A percentile compares a stretch with the other conserved stretches of the same genome.
phyloP scores from a whole-genome alignment of 1,284 basidiomycete genomes.

The Austroboletus olivaceoglutinosus region DNA sequence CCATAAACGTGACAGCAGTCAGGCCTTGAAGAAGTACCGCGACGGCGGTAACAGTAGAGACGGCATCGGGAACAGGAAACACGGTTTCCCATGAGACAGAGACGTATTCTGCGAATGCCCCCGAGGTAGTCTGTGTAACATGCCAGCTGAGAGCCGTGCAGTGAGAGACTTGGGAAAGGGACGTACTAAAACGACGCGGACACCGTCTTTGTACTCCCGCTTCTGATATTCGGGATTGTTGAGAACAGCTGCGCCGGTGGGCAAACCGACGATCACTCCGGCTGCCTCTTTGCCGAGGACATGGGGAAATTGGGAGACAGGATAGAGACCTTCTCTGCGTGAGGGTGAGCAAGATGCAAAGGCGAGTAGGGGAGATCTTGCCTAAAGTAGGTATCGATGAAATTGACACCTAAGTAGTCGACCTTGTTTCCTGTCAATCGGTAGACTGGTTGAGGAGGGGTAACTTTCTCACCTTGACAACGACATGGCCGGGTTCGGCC shows the following conservation, averaged over 20 bases:
- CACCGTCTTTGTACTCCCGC: constrained; percentile 57
- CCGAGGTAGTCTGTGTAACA: constrained; percentile 47
- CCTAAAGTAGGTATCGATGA: constrained; percentile 83
- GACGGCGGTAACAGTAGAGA: constrained; percentile 68
- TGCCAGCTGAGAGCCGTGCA: not conserved
- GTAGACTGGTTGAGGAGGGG: not conserved
- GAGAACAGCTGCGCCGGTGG: constrained; percentile 55
- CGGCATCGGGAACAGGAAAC: constrained; percentile 56
- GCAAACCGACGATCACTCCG: constrained; percentile 73
- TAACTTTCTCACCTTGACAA: constrained; percentile 69
- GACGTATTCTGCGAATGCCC: constrained; percentile 75
- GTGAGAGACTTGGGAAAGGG: not conserved
- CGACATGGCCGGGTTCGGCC: constrained; percentile 62
- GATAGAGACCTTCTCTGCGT: constrained; percentile 58
- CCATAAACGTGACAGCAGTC: constrained; percentile 77
- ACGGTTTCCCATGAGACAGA: constrained; percentile 63
- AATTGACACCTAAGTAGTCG: constrained; percentile 79
- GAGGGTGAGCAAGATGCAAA: constrained; percentile 1
- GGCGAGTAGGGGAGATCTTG: constrained; percentile 21
- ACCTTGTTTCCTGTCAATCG: constrained; percentile 39
- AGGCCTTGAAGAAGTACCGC: constrained; percentile 74
- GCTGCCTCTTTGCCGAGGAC: constrained; percentile 78
- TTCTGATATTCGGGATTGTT: constrained; percentile 58
- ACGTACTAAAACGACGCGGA: constrained; percentile 62
- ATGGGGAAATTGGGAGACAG: constrained; percentile 61